Evolutionary conservation across 768 basidiomycete species (phyloP).

Genomic region (Chalciporus pseudorubinellus): DNA sequence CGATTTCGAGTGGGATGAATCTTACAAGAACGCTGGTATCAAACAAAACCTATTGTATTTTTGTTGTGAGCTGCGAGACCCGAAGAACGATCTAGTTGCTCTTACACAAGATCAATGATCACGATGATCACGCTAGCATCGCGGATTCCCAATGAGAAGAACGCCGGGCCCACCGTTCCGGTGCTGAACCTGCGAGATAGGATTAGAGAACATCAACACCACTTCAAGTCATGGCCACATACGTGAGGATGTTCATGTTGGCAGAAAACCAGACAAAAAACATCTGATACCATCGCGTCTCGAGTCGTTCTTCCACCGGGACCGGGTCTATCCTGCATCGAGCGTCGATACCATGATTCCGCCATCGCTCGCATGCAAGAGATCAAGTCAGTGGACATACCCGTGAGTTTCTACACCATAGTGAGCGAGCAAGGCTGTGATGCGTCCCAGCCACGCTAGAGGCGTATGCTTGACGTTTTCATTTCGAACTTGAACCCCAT

Average conservation of each 20-base stretch:
- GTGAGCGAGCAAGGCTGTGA: slow-evolving; percentile 29
- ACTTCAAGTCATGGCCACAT: background rate
- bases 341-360: background rate
- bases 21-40: slow-evolving; percentile 41
- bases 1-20: background rate
- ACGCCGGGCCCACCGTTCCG: slow-evolving; percentile 49
- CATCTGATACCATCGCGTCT: slow-evolving; percentile 44
- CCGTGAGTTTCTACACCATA: slow-evolving; percentile 44
- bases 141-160: slow-evolving; percentile 45
- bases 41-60: slow-evolving; percentile 29
- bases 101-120: slow-evolving; percentile 46
- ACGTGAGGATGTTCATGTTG: slow-evolving; percentile 45
- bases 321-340: slow-evolving; percentile 39
- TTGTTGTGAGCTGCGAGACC: slow-evolving; percentile 2
- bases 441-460: slow-evolving; percentile 16
- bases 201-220: background rate
- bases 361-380: background rate
- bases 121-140: slow-evolving; percentile 42
- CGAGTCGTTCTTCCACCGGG: slow-evolving; percentile 34
- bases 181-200: slow-evolving; percentile 41
- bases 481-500: background rate
- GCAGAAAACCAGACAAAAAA: slow-evolving; percentile 53
- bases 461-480: background rate
- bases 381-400: slow-evolving; percentile 19
- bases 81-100: background rate